Evolutionary conservation across 2,329 filamentous ascomycete genomes (phyloP), one percentile per base, ranked within the genome.

Genomic region (Aspergillus sp.): DNA sequence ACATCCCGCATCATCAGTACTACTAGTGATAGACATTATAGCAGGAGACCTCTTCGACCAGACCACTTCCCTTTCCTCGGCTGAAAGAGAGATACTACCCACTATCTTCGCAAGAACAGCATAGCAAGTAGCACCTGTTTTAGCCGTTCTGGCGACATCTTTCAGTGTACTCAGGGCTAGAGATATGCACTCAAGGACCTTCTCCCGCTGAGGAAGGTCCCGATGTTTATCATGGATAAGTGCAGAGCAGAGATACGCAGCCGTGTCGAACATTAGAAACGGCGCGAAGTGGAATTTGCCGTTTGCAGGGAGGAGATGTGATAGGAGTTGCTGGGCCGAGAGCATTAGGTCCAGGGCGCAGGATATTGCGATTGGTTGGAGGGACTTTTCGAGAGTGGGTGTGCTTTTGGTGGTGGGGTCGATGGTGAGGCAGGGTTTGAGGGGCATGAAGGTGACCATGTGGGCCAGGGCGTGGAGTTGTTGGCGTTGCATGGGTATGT

Each of bases 231-330:
- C 83, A 60, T 85, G 82, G 4, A 84, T 75, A 6, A 85, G 72
- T 2, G 82, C 79, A 0, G 82, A 84, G 70, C 81, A 84, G 4
- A 84, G 67, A 17, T 82, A 72, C 0, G 82, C 80, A 0, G 81
- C 78, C 0, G 80, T 82, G 61, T 85, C 81, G 50, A 85, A 85
- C 32, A 84, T 78, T 47, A 76, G 74, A 58, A 84, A 85, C 0
- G 82, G 71, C 5, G 82, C 78, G 55, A 81, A 77, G 63, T 84
- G 80, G 45, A 82, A 83, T 38, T 81, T 82, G 5, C 78, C 76
- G 48, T 83, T 80, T 12, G 78, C 70, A 0, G 80, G 80, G 38
- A 79, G 65, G 12, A 69, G 58, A 7, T 66, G 73, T 17, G 80
- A 70, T 55, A 83, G 81, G 9, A 84, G 75, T 13, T 69, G 65